Base-by-base conservation (phyloP, 768 basidiomycete genomes). In the Boletus huronensis region DNA sequence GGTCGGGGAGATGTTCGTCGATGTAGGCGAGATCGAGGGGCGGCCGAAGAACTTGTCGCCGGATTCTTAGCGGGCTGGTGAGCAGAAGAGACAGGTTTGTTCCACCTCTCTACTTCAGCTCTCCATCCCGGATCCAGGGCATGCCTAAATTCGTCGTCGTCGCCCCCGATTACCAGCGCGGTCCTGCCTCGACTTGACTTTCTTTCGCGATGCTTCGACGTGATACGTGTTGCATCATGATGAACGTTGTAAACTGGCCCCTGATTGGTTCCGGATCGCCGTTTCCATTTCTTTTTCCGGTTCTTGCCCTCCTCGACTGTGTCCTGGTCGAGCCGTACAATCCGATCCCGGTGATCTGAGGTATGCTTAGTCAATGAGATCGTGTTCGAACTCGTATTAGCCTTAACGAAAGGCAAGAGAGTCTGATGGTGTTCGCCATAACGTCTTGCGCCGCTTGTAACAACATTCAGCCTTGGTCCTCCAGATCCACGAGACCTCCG, bases 101-200 rank as follows among this genome's bases (percentile, higher is more conserved):
- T 70, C 70, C 68, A 68, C 57, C 69, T 72, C 45, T 68, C 60
- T 41, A 70, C 61, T 53, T 71, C 67, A 47, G 60, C 59, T 54
- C 53, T 69, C 70, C 70, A 70, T 38, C 64, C 55, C 14, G 79
- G 77, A 46, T 75, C 73, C 47, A 81, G 62, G 1, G 75, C 75
- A 35, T 63, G 65, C 48, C 74, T 70, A 50, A 81, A 77, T 10
- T 63, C 73, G 25, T 74, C 70, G 52, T 80, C 79, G 59, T 80
- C 75, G 17, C 77, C 52, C 51, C 79, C 70, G 19, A 81, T 66
- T 1, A 77, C 76, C 23, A 80, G 59, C 23, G 72, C 62, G 4
- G 56, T 65, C 47, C 49, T 56, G n/a, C 36, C 31, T 25, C 50
- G 53, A 17, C 42, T 48, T 8, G 55, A 23, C 40, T 51, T 57